These are phyloP conservation scores for Pulveroboletus sp. DNA, from an alignment of 768 basidiomycete species.

Conservation along the genomic window DNA sequence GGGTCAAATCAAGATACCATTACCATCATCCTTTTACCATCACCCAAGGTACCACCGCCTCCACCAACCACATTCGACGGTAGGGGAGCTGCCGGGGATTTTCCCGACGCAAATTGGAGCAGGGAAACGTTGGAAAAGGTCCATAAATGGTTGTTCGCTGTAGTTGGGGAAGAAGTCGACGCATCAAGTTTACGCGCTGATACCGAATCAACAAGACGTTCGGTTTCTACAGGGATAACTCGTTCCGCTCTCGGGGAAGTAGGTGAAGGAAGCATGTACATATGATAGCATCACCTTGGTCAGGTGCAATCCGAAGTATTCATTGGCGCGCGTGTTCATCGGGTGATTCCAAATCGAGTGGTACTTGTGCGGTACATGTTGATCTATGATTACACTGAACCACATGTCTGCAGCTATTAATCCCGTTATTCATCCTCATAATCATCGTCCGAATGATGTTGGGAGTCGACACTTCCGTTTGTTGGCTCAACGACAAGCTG, in stretches of 20 bases:
- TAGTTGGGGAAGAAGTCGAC: constrained; percentile 26
- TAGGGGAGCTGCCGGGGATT: constrained; percentile 20
- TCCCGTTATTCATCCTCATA: constrained; percentile 43
- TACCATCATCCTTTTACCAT: constrained; percentile 46
- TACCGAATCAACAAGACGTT: constrained; percentile 12
- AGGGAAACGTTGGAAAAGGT: constrained; percentile 31
- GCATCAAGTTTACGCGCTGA: constrained; percentile 4
- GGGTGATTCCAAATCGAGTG: too few species aligned
- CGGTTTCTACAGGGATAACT: constrained; percentile 2
- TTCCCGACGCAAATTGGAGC: constrained; percentile 37
- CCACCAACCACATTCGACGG: constrained; percentile 39
- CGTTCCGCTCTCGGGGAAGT: constrained; percentile 25
- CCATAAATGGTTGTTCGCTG: constrained; percentile 36
- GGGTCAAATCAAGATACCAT: neutral
- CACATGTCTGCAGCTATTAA: too few species aligned
- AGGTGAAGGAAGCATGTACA: constrained; percentile 54
- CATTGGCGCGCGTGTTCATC: too few species aligned
- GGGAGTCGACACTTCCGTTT: constrained; percentile 9
- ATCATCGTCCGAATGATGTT: constrained; percentile 47
- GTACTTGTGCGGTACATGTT: too few species aligned
- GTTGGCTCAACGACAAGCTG: constrained; percentile 63
- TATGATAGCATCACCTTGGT: constrained; percentile 25
- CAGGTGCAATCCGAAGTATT: too few species aligned
- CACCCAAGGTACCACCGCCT: constrained; percentile 40
- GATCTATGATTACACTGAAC: too few species aligned